Conservation (phyloP, 768 basidiomycete species). For the Mycena leptocephala region DNA sequence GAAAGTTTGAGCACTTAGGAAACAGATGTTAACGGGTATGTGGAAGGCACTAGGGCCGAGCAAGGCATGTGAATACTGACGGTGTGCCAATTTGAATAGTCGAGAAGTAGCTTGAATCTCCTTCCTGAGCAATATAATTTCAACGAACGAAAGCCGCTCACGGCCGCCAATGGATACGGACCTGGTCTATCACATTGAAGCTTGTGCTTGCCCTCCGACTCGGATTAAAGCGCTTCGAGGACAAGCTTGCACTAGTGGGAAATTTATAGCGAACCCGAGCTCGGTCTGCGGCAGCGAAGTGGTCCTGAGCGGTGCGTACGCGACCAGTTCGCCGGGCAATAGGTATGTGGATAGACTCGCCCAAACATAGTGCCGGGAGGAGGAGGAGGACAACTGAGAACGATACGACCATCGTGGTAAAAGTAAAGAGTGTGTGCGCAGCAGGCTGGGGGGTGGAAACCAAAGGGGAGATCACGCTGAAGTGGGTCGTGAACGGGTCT, state of each 20-base stretch:
- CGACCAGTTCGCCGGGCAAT: slow-evolving; percentile 26
- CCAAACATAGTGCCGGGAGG: slow-evolving; percentile 18
- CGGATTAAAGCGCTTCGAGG: not conserved
- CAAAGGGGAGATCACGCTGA: not conserved
- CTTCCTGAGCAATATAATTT: slow-evolving; percentile 50
- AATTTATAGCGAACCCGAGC: slow-evolving; percentile 32
- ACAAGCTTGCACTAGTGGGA: not conserved
- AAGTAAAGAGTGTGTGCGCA: slow-evolving; percentile 14
- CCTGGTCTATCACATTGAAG: slow-evolving; percentile 26
- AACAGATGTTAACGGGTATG: slow-evolving; percentile 1
- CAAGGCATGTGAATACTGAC: slow-evolving; percentile 56
- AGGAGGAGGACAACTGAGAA: slow-evolving; percentile 3
- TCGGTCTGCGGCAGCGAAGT: slow-evolving; percentile 25
- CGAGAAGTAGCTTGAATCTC: slow-evolving; percentile 73
- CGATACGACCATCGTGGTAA: not conserved
- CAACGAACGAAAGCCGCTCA: not conserved
- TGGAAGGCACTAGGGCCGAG: not conserved
- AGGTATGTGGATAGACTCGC: slow-evolving; percentile 31
- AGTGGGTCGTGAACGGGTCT: no score
- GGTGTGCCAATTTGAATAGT: slow-evolving; percentile 73
- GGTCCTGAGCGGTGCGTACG: slow-evolving; percentile 22
- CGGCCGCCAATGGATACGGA: not conserved
- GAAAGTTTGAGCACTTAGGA: slow-evolving; percentile 75
- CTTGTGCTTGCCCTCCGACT: slow-evolving; percentile 18
- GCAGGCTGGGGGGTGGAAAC: not conserved